These are phyloP conservation scores for Talaromyces ruber DNA, from an alignment of 495 filamentous ascomycete species.

Conservation along the genomic window DNA sequence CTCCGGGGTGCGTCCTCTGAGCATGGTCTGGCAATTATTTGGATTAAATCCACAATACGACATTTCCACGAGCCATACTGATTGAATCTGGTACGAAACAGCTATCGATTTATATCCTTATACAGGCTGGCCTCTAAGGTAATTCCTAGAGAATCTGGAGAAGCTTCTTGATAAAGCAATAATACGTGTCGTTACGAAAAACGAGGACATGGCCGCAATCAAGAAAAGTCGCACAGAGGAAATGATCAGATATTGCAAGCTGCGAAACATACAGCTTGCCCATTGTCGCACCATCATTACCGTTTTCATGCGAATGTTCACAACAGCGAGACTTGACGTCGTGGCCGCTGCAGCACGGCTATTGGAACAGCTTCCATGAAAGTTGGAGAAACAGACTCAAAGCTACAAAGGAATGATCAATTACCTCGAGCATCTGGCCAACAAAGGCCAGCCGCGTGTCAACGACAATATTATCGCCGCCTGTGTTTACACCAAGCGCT, in stretches of 20 bases:
- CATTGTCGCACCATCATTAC: slow-evolving; percentile 17
- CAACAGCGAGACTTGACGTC: slow-evolving; percentile 2
- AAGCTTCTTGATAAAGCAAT: slow-evolving; percentile 17
- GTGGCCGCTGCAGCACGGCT: slow-evolving; percentile 1
- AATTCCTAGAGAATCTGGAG: slow-evolving; percentile 15
- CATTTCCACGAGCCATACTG: slow-evolving; percentile 10
- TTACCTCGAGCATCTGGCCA: slow-evolving; percentile 4
- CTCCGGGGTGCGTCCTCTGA: slow-evolving; percentile 17
- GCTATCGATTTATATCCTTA: slow-evolving; percentile 17
- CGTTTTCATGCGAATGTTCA: slow-evolving; percentile 15
- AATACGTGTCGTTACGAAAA: slow-evolving; percentile 15
- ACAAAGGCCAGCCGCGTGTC: neutral
- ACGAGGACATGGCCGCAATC: slow-evolving; percentile 10
- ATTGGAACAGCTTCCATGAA: slow-evolving; percentile 2
- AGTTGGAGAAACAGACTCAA: slow-evolving; percentile 3
- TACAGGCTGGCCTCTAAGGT: slow-evolving; percentile 16
- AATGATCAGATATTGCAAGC: slow-evolving; percentile 13
- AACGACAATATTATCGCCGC: slow-evolving; percentile 1
- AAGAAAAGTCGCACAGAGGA: slow-evolving; percentile 9
- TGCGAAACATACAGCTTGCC: slow-evolving; percentile 17
- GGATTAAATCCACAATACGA: slow-evolving; percentile 12
- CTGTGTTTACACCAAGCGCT: slow-evolving; percentile 5
- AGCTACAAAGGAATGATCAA: slow-evolving; percentile 2
- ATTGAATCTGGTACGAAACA: slow-evolving; percentile 20
- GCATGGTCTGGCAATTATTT: slow-evolving; percentile 22